phyloP scores from a whole-genome alignment of 2,329 filamentous ascomycete species.

The Venturia oleaginea region DNA sequence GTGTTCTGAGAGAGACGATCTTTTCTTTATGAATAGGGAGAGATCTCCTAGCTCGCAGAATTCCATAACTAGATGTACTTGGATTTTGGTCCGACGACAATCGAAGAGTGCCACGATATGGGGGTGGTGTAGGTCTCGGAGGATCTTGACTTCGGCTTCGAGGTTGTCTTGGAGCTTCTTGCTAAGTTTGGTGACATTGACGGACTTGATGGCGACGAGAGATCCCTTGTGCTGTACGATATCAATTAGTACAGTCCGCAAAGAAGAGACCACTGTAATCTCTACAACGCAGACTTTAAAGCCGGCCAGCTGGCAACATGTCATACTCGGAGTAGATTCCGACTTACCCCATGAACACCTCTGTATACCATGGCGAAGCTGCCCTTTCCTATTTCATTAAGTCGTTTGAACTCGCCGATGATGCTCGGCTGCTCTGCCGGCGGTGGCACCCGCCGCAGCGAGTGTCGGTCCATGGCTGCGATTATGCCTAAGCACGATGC shows the following conservation, averaged over 20 bases:
- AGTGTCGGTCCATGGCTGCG: slow-evolving; percentile 7
- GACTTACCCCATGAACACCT: slow-evolving; percentile 70
- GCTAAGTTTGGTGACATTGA: slow-evolving; percentile 82
- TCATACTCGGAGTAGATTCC: slow-evolving; percentile 1
- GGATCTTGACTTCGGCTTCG: slow-evolving; percentile 88
- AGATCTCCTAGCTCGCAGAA: slow-evolving; percentile 94
- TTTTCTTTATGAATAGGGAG: slow-evolving; percentile 92
- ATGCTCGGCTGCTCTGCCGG: slow-evolving; percentile 30
- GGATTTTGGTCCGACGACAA: slow-evolving; percentile 74
- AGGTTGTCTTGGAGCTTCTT: slow-evolving; percentile 96
- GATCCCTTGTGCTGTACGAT: slow-evolving; percentile 59
- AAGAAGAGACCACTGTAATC: background rate
- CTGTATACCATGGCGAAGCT: slow-evolving; percentile 96
- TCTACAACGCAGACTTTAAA: background rate
- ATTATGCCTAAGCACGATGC: slow-evolving; percentile 8
- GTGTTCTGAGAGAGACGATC: slow-evolving; percentile 69
- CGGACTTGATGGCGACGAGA: slow-evolving; percentile 91
- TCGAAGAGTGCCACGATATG: slow-evolving; percentile 96
- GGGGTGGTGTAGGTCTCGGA: slow-evolving; percentile 86
- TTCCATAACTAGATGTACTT: slow-evolving; percentile 98
- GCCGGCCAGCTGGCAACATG: background rate
- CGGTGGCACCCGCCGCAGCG: slow-evolving; percentile 24
- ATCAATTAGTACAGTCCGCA: slow-evolving; percentile 17
- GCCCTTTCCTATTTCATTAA: slow-evolving; percentile 89
- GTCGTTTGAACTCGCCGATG: slow-evolving; percentile 71